Evolutionary conservation across 306 rosid genomes (phyloP).

Genomic region (Ochetophila trinervis): DNA sequence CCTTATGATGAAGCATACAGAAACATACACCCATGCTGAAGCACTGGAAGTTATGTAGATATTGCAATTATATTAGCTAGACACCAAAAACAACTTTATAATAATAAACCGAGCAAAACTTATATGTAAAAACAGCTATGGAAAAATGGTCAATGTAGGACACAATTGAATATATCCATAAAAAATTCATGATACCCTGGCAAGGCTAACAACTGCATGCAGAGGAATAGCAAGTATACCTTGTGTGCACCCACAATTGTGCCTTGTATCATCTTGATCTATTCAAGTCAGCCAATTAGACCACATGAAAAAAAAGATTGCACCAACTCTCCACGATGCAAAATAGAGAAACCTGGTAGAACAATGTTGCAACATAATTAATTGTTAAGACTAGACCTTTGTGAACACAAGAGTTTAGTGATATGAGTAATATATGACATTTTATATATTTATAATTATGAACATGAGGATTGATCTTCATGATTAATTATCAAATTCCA

Average conservation of each 20-base stretch:
- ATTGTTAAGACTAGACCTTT: too few relatives aligned
- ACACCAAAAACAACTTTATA: not conserved
- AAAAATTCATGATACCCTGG: too few relatives aligned
- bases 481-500: too few relatives aligned
- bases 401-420: too few relatives aligned
- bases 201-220: too few relatives aligned
- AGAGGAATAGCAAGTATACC: conserved; percentile 40
- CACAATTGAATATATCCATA: too few relatives aligned
- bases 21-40: conserved; percentile 72
- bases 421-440: too few relatives aligned
- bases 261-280: conserved; percentile 87
- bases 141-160: too few relatives aligned
- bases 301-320: conserved; percentile 56
- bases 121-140: not conserved
- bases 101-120: not conserved
- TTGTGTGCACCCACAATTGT: conserved; percentile 86
- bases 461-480: too few relatives aligned
- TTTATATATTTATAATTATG: too few relatives aligned
- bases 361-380: conserved; percentile 1
- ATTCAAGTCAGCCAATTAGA: conserved; percentile 56
- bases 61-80: not conserved
- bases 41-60: conserved; percentile 37
- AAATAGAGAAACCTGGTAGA: conserved; percentile 54
- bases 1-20: conserved; percentile 72
- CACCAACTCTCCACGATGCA: conserved; percentile 68